Percentiles rank a stretch among this genome's conserved stretches.
Conservation (phyloP, 192 early-diverging fungal genomes). For the Coemansia sp. region DNA sequence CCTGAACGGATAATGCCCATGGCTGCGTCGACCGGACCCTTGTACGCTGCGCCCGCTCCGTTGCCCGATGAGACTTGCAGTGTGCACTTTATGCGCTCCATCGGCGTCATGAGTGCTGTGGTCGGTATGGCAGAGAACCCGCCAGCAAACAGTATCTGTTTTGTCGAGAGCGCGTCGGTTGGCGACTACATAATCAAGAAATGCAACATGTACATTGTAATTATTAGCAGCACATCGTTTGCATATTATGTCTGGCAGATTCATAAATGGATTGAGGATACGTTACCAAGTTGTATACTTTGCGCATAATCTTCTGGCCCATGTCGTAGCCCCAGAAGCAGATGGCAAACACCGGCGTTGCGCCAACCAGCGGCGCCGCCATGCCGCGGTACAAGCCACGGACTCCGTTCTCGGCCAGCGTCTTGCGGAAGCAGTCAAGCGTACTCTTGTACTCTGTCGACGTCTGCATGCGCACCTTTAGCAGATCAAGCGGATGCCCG, state of each 20-base stretch:
- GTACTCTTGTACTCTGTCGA: constrained; percentile 82
- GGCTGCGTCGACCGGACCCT: constrained; percentile 88
- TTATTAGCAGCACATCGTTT: not conserved
- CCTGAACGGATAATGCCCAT: constrained; percentile 81
- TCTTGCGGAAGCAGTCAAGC: constrained; percentile 89
- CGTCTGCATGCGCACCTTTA: constrained; percentile 96
- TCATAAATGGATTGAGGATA: not conserved
- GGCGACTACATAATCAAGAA: constrained; percentile 28
- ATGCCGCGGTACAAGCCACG: constrained; percentile 95
- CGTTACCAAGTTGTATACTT: constrained; percentile 43
- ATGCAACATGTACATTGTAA: not conserved
- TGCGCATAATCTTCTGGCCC: constrained; percentile 54
- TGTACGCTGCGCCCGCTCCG: constrained; percentile 64
- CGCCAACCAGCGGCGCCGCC: constrained; percentile 86
- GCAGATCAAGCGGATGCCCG: constrained; percentile 84
- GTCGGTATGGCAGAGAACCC: constrained; percentile 95
- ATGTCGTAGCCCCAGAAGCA: constrained; percentile 79
- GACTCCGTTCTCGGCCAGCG: constrained; percentile 86
- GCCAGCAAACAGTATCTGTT: constrained; percentile 86
- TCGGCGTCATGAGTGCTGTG: constrained; percentile 90
- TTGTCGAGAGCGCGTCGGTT: constrained; percentile 58
- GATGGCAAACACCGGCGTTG: constrained; percentile 95
- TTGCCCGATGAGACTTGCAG: constrained; percentile 69
- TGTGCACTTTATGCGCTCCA: constrained; percentile 94
- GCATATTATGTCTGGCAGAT: constrained; percentile 11